phyloP scores from a whole-genome alignment of 371 early-diverging fungal genomes.

The Syncephalastrum racemosum region DNA sequence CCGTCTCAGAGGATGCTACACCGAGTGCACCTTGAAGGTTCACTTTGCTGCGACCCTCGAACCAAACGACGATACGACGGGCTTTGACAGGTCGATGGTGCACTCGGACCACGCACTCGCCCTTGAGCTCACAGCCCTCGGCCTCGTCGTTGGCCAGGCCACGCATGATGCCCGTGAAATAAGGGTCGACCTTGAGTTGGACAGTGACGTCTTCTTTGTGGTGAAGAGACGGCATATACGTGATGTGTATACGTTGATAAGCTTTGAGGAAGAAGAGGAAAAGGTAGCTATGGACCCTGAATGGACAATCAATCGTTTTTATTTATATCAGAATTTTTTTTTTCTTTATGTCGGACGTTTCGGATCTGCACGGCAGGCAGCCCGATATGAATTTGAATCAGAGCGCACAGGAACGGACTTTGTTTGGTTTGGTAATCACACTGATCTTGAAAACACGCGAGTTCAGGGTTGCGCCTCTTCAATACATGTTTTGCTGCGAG shows the following conservation, averaged over 20 bases:
- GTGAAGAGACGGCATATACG: not conserved
- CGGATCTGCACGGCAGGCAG: too few species aligned
- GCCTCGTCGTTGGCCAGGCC: constrained; percentile 47
- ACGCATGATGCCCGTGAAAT: constrained; percentile 44
- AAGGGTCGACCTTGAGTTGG: constrained; percentile 33
- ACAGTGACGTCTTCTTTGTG: constrained; percentile 41
- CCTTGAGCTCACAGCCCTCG: constrained; percentile 45
- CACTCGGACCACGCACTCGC: constrained; percentile 33
- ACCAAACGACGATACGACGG: constrained; percentile 39
- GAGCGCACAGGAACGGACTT: too few species aligned
- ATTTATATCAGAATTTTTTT: too few species aligned
- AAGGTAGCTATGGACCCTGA: too few species aligned
- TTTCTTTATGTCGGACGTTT: too few species aligned
- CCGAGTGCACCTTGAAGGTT: constrained; percentile 24
- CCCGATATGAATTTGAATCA: too few species aligned
- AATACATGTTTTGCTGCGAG: not conserved
- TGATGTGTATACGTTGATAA: too few species aligned
- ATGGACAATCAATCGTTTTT: too few species aligned
- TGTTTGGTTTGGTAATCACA: too few species aligned
- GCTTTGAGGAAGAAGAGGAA: too few species aligned
- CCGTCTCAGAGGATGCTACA: constrained; percentile 31
- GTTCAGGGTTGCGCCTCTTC: too few species aligned
- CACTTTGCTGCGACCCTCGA: constrained; percentile 48
- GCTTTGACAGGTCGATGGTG: constrained; percentile 37
- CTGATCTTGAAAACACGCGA: too few species aligned